These are phyloP conservation scores for Diutina rugosa DNA, from an alignment of 1,139 yeast species.

Conservation along the genomic window DNA sequence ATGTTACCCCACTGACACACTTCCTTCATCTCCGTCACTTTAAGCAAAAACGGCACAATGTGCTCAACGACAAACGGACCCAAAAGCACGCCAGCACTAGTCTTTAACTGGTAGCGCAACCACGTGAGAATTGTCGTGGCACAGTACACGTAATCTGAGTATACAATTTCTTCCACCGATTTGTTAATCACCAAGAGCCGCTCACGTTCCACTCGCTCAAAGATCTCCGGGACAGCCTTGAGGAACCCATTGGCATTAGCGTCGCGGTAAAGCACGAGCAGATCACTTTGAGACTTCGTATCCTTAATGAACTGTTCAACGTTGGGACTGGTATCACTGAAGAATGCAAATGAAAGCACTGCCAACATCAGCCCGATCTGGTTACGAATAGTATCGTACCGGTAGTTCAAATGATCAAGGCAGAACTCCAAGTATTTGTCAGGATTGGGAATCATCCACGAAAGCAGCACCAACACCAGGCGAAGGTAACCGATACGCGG, in stretches of 20 bases:
- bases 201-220: slow-evolving; percentile 32
- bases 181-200: slow-evolving; percentile 20
- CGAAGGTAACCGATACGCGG: slow-evolving; percentile 1
- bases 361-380: slow-evolving; percentile 58
- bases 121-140: slow-evolving; percentile 33
- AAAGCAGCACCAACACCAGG: background rate
- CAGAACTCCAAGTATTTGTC: slow-evolving; percentile 35
- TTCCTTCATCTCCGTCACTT: slow-evolving; percentile 61
- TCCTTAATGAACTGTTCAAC: slow-evolving; percentile 29
- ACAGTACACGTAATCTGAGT: slow-evolving; percentile 32
- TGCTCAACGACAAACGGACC: slow-evolving; percentile 23
- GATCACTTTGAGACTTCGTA: slow-evolving; percentile 16
- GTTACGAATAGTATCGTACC: slow-evolving; percentile 66
- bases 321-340: slow-evolving; percentile 34
- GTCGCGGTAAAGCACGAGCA: slow-evolving; percentile 7
- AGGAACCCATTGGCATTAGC: slow-evolving; percentile 11
- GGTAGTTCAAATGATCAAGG: slow-evolving; percentile 39
- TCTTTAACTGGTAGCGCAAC: slow-evolving; percentile 27
- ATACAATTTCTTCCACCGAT: slow-evolving; percentile 32
- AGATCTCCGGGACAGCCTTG: slow-evolving; percentile 17
- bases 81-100: slow-evolving; percentile 28
- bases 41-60: slow-evolving; percentile 61
- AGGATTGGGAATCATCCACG: slow-evolving; percentile 46
- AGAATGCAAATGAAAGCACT: slow-evolving; percentile 34
- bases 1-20: slow-evolving; percentile 66